phyloP scores from a whole-genome alignment of 2,329 filamentous ascomycete genomes.

The Microdochium bolleyi region DNA sequence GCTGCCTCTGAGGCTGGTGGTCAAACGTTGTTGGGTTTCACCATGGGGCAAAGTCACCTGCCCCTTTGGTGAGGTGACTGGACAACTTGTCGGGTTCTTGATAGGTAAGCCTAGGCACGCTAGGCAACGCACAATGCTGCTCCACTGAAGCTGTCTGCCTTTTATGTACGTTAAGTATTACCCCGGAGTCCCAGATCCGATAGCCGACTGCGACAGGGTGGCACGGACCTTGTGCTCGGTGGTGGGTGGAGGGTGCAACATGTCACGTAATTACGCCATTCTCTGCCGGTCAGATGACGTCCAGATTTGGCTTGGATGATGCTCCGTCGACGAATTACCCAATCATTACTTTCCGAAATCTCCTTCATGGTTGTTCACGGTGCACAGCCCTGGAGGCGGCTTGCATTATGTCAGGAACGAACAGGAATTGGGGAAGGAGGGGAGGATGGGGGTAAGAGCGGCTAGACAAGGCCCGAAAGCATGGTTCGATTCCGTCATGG shows the following conservation, averaged over 20 bases:
- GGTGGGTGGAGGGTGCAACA: background rate
- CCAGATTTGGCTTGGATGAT: background rate
- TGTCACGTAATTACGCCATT: background rate
- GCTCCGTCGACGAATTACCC: background rate
- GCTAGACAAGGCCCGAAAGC: background rate
- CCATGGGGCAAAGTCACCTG: no score
- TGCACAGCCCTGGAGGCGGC: background rate
- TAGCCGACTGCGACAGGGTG: background rate
- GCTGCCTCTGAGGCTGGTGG: no score
- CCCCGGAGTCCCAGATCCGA: conserved; percentile 1
- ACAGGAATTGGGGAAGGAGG: background rate
- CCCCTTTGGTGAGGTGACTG: no score
- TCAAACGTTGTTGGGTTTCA: no score
- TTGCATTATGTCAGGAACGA: background rate
- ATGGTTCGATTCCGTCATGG: background rate
- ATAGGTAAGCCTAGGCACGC: no score
- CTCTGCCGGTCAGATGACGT: background rate
- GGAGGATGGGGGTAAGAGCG: background rate
- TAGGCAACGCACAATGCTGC: no score
- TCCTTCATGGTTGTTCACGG: no score
- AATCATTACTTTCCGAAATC: background rate
- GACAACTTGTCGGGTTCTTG: no score
- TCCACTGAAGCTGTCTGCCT: no score
- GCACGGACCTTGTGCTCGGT: background rate
- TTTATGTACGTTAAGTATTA: no score